Conservation (phyloP, 108 stramenopile genomes). For the Pseudonitzschia multistriata region DNA sequence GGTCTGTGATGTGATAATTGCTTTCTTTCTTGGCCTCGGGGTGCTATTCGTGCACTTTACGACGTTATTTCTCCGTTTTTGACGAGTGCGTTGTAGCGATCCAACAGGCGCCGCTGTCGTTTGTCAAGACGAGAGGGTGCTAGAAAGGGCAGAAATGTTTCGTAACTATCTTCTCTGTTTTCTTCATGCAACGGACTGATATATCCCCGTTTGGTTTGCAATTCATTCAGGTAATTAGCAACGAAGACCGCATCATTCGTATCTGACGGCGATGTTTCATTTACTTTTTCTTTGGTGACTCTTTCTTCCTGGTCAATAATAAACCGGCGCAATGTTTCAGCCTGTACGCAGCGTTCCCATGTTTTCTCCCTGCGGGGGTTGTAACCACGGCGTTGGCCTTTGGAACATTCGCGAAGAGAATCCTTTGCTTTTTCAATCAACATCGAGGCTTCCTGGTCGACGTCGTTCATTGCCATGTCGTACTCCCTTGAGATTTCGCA, state of each 20-base stretch:
- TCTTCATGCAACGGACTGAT: background rate
- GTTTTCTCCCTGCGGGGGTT: slow-evolving; percentile 29
- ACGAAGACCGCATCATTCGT: background rate
- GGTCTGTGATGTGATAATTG: background rate
- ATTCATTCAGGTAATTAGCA: background rate
- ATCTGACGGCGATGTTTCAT: background rate
- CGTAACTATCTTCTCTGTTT: background rate
- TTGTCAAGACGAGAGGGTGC: slow-evolving; percentile 13
- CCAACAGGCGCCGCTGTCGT: slow-evolving; percentile 6
- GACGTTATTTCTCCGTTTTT: slow-evolving; percentile 14
- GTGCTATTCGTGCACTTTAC: no score
- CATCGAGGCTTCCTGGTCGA: background rate
- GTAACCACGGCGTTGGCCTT: slow-evolving; percentile 1
- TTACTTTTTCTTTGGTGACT: background rate
- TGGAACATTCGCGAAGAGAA: background rate
- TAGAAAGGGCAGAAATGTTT: background rate
- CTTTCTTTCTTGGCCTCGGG: no score
- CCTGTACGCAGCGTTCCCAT: slow-evolving; percentile 30
- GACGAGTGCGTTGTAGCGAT: slow-evolving; percentile 6
- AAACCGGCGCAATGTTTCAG: slow-evolving; percentile 14
- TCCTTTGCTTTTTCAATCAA: slow-evolving; percentile 11
- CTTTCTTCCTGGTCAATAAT: background rate
- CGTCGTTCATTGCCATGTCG: background rate
- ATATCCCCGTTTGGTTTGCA: slow-evolving; percentile 7
- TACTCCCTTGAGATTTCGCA: background rate